phyloP scores from a whole-genome alignment of 345 rosid species.

The Acer campestre region DNA sequence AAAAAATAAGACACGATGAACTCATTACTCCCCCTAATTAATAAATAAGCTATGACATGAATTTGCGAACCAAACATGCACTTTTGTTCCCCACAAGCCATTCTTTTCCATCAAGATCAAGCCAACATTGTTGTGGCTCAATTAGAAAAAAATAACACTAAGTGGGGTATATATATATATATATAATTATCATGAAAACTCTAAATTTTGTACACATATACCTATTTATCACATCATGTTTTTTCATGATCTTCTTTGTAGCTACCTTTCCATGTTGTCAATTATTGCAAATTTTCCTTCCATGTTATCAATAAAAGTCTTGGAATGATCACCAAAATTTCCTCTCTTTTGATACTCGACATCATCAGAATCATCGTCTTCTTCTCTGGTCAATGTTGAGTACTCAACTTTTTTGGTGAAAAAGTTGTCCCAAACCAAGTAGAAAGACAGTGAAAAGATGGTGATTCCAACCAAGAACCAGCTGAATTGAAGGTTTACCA shows the following conservation, averaged over 20 bases:
- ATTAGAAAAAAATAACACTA: conserved; percentile 3
- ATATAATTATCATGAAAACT: background rate
- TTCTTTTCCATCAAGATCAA: conserved; percentile 18
- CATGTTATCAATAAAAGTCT: conserved; percentile 26
- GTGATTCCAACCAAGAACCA: conserved; percentile 54
- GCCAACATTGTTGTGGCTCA: conserved; percentile 37
- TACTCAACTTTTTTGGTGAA: conserved; percentile 46
- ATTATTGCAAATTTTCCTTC: conserved; percentile 31
- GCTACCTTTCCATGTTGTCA: conserved; percentile 50
- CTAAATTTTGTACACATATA: conserved; percentile 20
- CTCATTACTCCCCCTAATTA: background rate
- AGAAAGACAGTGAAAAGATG: conserved; percentile 43
- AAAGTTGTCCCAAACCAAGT: conserved; percentile 39
- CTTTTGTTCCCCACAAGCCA: conserved; percentile 2
- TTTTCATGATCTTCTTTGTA: background rate
- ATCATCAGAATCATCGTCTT: conserved; percentile 44
- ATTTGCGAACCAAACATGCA: background rate
- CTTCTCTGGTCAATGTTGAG: conserved; percentile 45
- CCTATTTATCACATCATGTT: too few relatives aligned
- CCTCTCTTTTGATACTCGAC: conserved; percentile 42
- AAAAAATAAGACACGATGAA: background rate
- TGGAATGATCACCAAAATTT: conserved; percentile 12
- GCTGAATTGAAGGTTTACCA: conserved; percentile 72
- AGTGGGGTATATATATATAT: background rate
- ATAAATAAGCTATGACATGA: background rate